A percentile compares a stretch with the other conserved stretches of the same genome.
Conservation (phyloP, 805 yeast genomes). For the Geotrichum ghanense region DNA sequence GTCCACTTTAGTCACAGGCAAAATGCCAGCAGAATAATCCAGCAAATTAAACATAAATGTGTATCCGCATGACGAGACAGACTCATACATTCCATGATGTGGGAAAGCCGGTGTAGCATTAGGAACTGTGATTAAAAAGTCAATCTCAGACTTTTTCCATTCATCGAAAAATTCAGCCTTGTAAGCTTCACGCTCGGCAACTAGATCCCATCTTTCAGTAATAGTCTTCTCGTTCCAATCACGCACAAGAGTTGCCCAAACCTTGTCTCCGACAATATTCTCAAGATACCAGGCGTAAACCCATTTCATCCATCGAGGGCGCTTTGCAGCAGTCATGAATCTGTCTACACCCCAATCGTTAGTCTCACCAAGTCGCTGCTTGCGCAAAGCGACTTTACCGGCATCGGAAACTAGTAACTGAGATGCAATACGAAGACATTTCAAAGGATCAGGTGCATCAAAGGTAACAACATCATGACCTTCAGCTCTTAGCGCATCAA, state of each 20-base stretch:
- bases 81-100: slow-evolving; percentile 24
- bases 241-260: slow-evolving; percentile 29
- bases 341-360: slow-evolving; percentile 28
- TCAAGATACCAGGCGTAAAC: slow-evolving; percentile 27
- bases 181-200: slow-evolving; percentile 27
- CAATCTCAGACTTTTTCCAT: slow-evolving; percentile 29
- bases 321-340: slow-evolving; percentile 20
- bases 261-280: slow-evolving; percentile 24
- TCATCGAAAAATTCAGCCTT: slow-evolving; percentile 22
- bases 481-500: slow-evolving; percentile 30
- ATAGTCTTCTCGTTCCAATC: slow-evolving; percentile 27
- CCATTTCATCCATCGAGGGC: slow-evolving; percentile 26
- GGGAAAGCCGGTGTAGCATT: slow-evolving; percentile 35
- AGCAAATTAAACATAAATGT: slow-evolving; percentile 44
- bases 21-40: slow-evolving; percentile 44
- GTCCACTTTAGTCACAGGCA: slow-evolving; percentile 51
- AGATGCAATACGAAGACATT: slow-evolving; percentile 47
- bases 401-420: slow-evolving; percentile 29
- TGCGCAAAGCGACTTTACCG: slow-evolving; percentile 19
- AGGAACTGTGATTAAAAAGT: slow-evolving; percentile 30
- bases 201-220: slow-evolving; percentile 27
- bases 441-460: slow-evolving; percentile 38
- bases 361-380: slow-evolving; percentile 23
- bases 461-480: slow-evolving; percentile 39
- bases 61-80: slow-evolving; percentile 36